Evolutionary conservation across 441 rosid species (phyloP), one percentile per base, ranked within the genome.

Genomic region (Populus tomentosa): DNA sequence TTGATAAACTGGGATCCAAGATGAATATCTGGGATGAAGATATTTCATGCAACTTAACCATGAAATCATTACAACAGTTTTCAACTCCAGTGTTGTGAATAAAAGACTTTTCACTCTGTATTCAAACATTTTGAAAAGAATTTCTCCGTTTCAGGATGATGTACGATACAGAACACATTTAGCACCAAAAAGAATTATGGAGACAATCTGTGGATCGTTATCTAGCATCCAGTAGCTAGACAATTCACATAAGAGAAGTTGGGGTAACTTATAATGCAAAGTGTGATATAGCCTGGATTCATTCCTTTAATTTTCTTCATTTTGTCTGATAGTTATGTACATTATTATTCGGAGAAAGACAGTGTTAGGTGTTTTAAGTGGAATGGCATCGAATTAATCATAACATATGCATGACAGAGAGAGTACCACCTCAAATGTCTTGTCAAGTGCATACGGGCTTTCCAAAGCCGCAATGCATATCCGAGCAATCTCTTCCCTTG

Each of bases 401-500:
- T 30, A 28, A 36, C 42, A 40, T n/a, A 64, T 10, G 13, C 23
- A 65, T 46, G 38, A 40, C 50, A 5, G 18, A 71, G n/a, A 46
- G 61, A 36, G 23, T 26, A 46, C 6, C 33, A 89, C 98, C 98
- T 93, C 97, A 74, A 95, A 95, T 75, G 98, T 91, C 90, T 90
- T 95, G 88, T 90, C 87, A 67, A 83, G 85, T 62, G 96, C 96
- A 79, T 68, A 86, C 20, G 94, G 90, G 78, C 96, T 93, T 18
- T 88, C 98, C 56, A 93, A 82, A 75, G 96, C 92, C 69, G 97
- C 92, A 6, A 95, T 77, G 76, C 98, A 95, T 75, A 95, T 90
- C 75, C 83, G 87, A 53, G 98, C 96, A 76, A 93, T 83, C 85
- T 95, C 98, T 79, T 95, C 96, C 84, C 98, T 93, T 2, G 98